phyloP scores from a whole-genome alignment of 1,139 yeast genomes.

The Yamadazyma friedrichii region DNA sequence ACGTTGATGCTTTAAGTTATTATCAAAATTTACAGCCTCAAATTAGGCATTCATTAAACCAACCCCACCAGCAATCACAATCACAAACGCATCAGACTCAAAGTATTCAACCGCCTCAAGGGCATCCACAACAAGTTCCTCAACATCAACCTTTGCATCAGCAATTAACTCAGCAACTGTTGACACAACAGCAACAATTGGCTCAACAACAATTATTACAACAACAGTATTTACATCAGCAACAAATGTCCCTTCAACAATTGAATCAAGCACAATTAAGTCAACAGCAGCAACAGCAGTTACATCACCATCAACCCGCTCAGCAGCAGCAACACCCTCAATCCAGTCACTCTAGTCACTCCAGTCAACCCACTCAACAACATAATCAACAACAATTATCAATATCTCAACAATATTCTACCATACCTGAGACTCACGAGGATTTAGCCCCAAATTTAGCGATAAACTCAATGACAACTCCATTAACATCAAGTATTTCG shows the following conservation, averaged over 20 bases:
- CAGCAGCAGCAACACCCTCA: background rate
- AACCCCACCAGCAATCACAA: conserved; percentile 2
- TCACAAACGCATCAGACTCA: background rate
- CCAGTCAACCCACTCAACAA: background rate
- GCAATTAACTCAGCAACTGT: conserved; percentile 1
- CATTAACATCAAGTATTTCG: background rate
- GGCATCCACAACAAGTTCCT: background rate
- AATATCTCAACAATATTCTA: background rate
- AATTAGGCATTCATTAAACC: background rate
- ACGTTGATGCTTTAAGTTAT: background rate
- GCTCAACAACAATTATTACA: conserved; percentile 8
- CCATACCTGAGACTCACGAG: conserved; percentile 1
- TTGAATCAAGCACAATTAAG: conserved; percentile 5
- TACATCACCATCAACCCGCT: background rate
- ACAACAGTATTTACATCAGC: conserved; percentile 10
- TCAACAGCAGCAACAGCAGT: background rate
- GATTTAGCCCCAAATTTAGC: conserved; percentile 2
- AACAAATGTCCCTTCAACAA: conserved; percentile 10
- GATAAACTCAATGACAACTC: conserved; percentile 1
- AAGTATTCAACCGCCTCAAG: background rate
- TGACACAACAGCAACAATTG: conserved; percentile 6
- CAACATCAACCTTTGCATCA: background rate
- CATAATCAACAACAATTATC: conserved; percentile 1
- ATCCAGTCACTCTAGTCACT: background rate
- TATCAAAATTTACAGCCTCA: background rate